A percentile compares a stretch with the other conserved stretches of the same genome.
Conservation (phyloP, 2,329 filamentous ascomycete species). For the Microsporum canis region DNA sequence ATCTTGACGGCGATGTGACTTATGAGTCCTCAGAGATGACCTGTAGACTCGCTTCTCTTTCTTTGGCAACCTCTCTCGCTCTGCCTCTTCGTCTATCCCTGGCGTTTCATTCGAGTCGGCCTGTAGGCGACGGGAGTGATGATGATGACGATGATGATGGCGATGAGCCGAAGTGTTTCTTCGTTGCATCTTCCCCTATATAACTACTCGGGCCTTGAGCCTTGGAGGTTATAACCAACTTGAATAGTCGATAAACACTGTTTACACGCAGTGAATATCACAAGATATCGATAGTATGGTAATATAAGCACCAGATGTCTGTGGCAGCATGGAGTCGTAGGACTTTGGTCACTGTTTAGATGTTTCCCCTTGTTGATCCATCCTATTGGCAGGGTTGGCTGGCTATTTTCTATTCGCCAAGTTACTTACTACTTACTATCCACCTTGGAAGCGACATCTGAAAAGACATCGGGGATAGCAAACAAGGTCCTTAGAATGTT, state of each 20-base stretch:
- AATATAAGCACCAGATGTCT: too few species aligned
- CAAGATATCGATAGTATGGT: too few species aligned
- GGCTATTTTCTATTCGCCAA: not conserved
- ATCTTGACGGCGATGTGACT: not conserved
- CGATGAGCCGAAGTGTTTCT: not conserved
- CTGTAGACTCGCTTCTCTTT: not conserved
- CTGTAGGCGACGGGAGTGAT: not conserved
- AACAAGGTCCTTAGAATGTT: too few species aligned
- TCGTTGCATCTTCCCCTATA: not conserved
- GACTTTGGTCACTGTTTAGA: too few species aligned
- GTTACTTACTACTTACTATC: not conserved
- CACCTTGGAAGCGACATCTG: not conserved
- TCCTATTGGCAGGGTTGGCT: not conserved
- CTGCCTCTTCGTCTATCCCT: not conserved
- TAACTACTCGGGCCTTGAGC: not conserved
- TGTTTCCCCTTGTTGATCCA: not conserved
- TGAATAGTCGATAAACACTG: too few species aligned
- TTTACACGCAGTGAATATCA: too few species aligned
- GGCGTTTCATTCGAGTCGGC: not conserved
- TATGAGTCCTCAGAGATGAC: not conserved
- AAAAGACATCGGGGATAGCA: not conserved
- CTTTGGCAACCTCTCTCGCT: not conserved
- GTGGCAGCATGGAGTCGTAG: too few species aligned
- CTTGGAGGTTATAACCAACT: too few species aligned
- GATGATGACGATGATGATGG: not conserved